Percentiles rank a stretch among this genome's conserved stretches.
These are phyloP conservation scores for Quercus phellos DNA, from an alignment of 331 rosid genomes.

Conservation along the genomic window DNA sequence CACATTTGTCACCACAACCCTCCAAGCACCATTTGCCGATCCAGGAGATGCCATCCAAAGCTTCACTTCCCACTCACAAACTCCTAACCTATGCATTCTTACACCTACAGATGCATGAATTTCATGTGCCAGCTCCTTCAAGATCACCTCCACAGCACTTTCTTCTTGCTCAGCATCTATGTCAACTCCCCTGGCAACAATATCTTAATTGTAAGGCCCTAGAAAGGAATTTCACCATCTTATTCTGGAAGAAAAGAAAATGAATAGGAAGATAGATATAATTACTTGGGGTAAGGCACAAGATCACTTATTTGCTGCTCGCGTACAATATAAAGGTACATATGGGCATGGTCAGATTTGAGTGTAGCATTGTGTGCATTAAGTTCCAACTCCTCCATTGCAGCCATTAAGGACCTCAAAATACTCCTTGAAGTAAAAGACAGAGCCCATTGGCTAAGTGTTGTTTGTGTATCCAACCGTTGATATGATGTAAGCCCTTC, in stretches of 20 bases:
- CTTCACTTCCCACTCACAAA: constrained; percentile 97
- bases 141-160: constrained; percentile 52
- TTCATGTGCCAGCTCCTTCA: constrained; percentile 65
- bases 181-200: constrained; percentile 60
- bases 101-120: constrained; percentile 87
- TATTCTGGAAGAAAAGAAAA: constrained; percentile 8
- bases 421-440: constrained; percentile 88
- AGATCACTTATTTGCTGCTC: constrained; percentile 80
- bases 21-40: constrained; percentile 86
- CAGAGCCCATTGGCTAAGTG: constrained; percentile 44
- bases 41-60: constrained; percentile 80
- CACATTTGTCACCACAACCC: constrained; percentile 88
- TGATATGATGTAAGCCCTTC: constrained; percentile 78
- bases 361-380: constrained; percentile 78
- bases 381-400: constrained; percentile 99
- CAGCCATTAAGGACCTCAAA: constrained; percentile 81
- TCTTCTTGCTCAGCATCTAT: constrained; percentile 63
- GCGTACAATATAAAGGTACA: constrained; percentile 87
- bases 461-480: constrained; percentile 44
- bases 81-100: constrained; percentile 96
- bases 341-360: constrained; percentile 89
- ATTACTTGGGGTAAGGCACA: constrained; percentile 75
- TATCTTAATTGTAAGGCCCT: constrained; percentile 34
- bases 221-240: constrained; percentile 13
- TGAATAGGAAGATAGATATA: constrained; percentile 14